Evolutionary conservation across 345 rosid genomes (phyloP), one percentile per base, ranked within the genome.

Genomic region (Salix udensis): DNA sequence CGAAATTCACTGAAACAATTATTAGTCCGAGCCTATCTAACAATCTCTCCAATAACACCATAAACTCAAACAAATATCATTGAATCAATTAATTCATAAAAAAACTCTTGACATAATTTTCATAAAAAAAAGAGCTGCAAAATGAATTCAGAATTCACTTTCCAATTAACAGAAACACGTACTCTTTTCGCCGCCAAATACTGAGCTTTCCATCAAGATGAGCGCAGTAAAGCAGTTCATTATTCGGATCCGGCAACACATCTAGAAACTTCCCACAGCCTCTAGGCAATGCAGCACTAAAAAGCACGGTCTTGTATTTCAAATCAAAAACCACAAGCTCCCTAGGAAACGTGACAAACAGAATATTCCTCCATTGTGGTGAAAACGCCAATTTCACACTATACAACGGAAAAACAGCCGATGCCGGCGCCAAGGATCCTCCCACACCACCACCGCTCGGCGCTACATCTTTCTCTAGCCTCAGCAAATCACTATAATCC

Each of bases 131-230:
- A 46, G 18, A 14, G 52, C 18, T 14, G 52, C 52, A 46, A 26
- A 18, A 23, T 44, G 11, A 14, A 64, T 13, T 48, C 24, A 65
- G 66, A 50, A 12, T 50, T n/a, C 19, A 31, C 34, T 31, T 11
- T 52, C 11, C 39, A 36, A 44, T 40, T 24, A 52, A 40, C 66
- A 36, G 13, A 30, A 40, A 6, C 39, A 77, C 84, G 81, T 88
- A 95, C 98, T 90, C 96, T 85, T 93, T 90, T 31, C 94, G 89
- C 68, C 88, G 89, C 99, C 98, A 96, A 68, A 93, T 87, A 85
- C 96, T 96, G 86, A 96, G 90, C 85, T 77, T 89, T 53, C 99
- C 98, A 78, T 96, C 99, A 18, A 93, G 79, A 75, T 96, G 98
- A 76, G 91, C 96, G 78, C 98, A 96, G 65, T 89, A 93, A 26